Conservation (phyloP, 495 filamentous ascomycete species). For the Xylaria scruposa region DNA sequence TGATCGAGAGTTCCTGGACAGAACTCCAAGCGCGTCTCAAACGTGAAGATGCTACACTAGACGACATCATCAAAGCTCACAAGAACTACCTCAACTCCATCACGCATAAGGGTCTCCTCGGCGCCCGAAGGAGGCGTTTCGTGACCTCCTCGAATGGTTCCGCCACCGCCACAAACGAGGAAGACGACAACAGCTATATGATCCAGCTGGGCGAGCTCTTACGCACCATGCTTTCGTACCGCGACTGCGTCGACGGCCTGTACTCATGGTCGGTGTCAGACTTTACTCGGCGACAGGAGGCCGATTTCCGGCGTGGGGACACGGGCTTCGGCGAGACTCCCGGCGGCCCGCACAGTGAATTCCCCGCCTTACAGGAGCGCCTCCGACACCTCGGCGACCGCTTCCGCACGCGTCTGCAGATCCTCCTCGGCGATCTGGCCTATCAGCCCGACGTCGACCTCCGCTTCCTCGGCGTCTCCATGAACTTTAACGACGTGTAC, state of each 20-base stretch:
- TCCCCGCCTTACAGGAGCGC: slow-evolving; percentile 75
- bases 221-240: slow-evolving; percentile 92
- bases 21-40: slow-evolving; percentile 79
- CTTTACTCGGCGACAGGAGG: slow-evolving; percentile 88
- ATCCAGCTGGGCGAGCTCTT: slow-evolving; percentile 89
- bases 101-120: slow-evolving; percentile 94
- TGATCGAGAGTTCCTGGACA: slow-evolving; percentile 94
- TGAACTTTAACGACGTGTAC: slow-evolving; percentile 99
- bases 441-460: slow-evolving; percentile 96
- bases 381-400: slow-evolving; percentile 72
- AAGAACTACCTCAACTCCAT: slow-evolving; percentile 89
- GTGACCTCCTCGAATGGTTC: slow-evolving; percentile 49
- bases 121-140: slow-evolving; percentile 59
- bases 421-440: slow-evolving; percentile 85
- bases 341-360: slow-evolving; percentile 57
- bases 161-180: slow-evolving; percentile 48
- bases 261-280: slow-evolving; percentile 94
- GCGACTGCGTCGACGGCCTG: slow-evolving; percentile 90
- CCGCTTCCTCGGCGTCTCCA: slow-evolving; percentile 91
- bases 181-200: slow-evolving; percentile 83
- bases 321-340: slow-evolving; percentile 37
- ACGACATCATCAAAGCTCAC: slow-evolving; percentile 93
- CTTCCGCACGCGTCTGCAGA: slow-evolving; percentile 77
- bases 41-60: slow-evolving; percentile 85
- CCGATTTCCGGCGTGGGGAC: slow-evolving; percentile 70